Percentiles rank a stretch among this genome's conserved stretches.
phyloP scores from a whole-genome alignment of 2,329 filamentous ascomycete genomes.

The Penicillium sp. region DNA sequence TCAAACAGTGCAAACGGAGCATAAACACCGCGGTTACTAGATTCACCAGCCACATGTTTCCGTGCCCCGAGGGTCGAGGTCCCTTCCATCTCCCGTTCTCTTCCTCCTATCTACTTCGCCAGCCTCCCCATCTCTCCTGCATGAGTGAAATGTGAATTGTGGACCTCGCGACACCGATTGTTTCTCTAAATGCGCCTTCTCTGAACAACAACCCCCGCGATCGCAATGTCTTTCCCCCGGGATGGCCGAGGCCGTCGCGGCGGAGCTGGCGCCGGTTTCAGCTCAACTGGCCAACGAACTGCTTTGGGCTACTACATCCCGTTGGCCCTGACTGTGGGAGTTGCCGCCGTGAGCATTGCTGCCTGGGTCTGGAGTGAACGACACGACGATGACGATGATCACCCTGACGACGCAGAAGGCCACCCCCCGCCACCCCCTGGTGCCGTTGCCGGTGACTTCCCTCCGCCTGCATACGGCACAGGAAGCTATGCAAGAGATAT shows the following conservation, averaged over 20 bases:
- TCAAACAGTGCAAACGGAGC: constrained; percentile 33
- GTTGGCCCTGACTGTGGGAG: constrained; percentile 78
- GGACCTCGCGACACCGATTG: constrained; percentile 23
- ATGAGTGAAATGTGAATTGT: constrained; percentile 36
- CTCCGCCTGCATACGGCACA: constrained; percentile 29
- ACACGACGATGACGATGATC: constrained; percentile 57
- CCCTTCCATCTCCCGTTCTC: constrained; percentile 20
- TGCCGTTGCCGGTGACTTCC: constrained; percentile 24
- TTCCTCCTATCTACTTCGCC: constrained; percentile 13
- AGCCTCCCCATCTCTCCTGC: constrained; percentile 1
- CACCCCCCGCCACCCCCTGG: constrained; percentile 26
- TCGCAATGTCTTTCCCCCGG: constrained; percentile 44
- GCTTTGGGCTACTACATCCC: constrained; percentile 78
- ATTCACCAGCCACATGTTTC: constrained; percentile 44
- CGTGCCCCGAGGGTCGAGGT: constrained; percentile 37
- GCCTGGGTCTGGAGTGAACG: constrained; percentile 95
- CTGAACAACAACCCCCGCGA: constrained; percentile 28
- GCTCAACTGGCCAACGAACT: constrained; percentile 42
- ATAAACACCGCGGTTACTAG: constrained; percentile 30
- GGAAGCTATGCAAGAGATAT: constrained; percentile 36
- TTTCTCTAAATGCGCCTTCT: constrained; percentile 28
- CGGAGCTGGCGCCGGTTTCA: constrained; percentile 42
- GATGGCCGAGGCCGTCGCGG: constrained; percentile 40
- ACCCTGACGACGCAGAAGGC: constrained; percentile 38
- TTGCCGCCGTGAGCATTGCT: constrained; percentile 80